A percentile compares a stretch with the other conserved stretches of the same genome.
Evolutionary conservation across 2,329 filamentous ascomycete species (phyloP).

Genomic region (Gremmenia infestans): DNA sequence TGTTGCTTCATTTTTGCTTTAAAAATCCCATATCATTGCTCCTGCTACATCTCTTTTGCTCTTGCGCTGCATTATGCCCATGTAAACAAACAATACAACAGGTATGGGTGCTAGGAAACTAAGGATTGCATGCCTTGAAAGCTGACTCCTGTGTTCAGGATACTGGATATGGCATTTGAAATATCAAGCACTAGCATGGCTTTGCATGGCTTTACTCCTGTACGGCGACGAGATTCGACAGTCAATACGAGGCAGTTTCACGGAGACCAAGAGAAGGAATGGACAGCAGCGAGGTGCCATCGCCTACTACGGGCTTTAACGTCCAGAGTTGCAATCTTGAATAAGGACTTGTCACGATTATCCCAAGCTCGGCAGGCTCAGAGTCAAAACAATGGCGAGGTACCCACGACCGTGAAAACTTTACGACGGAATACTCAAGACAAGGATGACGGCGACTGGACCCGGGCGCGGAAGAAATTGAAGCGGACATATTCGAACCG

Average conservation of each 20-base stretch:
- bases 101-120: neutral
- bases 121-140: neutral
- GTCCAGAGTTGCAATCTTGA: conserved; percentile 38
- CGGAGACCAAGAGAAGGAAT: conserved; percentile 24
- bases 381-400: neutral
- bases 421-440: neutral
- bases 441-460: conserved; percentile 22
- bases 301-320: conserved; percentile 39
- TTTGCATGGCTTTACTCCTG: conserved; percentile 25
- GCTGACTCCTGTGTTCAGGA: conserved; percentile 1
- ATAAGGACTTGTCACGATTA: conserved; percentile 29
- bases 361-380: neutral
- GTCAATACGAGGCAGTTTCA: conserved; percentile 17
- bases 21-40: neutral
- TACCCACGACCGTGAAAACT: neutral
- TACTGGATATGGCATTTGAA: conserved; percentile 6
- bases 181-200: conserved; percentile 1
- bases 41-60: conserved; percentile 1
- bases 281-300: conserved; percentile 41
- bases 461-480: conserved; percentile 21
- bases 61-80: neutral
- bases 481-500: conserved; percentile 28
- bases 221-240: conserved; percentile 22
- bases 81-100: conserved; percentile 11
- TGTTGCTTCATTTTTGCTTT: neutral